Percentiles rank a stretch among this genome's conserved stretches.
These are phyloP conservation scores for Ottelia alismoides DNA, from an alignment of 106 monocot species.

Conservation along the genomic window DNA sequence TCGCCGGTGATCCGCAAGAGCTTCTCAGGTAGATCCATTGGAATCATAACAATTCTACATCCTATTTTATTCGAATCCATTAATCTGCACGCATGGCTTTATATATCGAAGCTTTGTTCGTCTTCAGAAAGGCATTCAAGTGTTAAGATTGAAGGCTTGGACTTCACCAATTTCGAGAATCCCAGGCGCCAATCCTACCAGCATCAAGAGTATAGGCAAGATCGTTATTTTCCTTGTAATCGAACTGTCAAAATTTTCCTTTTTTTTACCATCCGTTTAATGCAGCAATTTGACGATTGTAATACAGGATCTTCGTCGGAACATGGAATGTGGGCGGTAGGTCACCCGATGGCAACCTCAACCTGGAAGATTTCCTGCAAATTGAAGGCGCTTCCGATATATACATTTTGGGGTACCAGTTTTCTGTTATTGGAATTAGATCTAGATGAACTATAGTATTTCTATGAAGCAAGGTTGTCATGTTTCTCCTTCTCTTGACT, in stretches of 20 bases:
- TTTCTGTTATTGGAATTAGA: too few species aligned
- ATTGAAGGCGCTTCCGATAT: slow-evolving; percentile 73
- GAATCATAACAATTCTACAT: background rate
- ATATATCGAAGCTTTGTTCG: background rate
- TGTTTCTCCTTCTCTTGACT: background rate
- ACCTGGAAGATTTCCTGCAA: slow-evolving; percentile 75
- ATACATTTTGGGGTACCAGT: slow-evolving; percentile 75
- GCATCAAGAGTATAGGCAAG: slow-evolving; percentile 42
- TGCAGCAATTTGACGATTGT: background rate
- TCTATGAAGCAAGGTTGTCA: background rate
- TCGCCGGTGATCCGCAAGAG: slow-evolving; percentile 45
- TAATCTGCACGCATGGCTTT: background rate
- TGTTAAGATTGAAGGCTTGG: slow-evolving; percentile 46
- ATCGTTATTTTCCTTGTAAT: background rate
- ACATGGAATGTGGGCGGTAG: slow-evolving; percentile 99
- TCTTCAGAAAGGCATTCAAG: slow-evolving; percentile 51
- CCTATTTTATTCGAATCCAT: background rate
- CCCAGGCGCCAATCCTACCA: slow-evolving; percentile 12
- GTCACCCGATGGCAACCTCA: slow-evolving; percentile 49
- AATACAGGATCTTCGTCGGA: slow-evolving; percentile 62
- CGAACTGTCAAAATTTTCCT: background rate
- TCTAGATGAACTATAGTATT: background rate
- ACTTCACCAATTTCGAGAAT: slow-evolving; percentile 26
- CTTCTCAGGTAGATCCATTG: slow-evolving; percentile 40
- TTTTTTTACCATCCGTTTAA: background rate